Base-by-base conservation (phyloP, 352 stramenopile species). In the Plasmopara muralis region DNA sequence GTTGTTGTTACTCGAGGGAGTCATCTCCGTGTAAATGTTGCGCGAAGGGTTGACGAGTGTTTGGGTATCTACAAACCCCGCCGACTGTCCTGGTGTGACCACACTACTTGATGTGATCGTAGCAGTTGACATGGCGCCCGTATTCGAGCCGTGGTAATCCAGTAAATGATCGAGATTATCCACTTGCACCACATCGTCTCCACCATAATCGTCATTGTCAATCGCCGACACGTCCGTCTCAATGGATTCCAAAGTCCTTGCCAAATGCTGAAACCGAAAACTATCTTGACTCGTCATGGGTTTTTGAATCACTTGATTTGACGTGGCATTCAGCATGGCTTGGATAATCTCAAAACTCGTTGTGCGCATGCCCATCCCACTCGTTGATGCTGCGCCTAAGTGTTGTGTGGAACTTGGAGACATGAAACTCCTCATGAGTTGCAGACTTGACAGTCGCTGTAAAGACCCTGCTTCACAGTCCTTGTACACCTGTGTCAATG, bases 331-430 rank as follows among this genome's bases (percentile, higher is more conserved):
- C 28, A 93, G 72, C 72, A 93, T 93, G 25, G 79, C 80, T 60
- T 93, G 82, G 44, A 93, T 89, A 49, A 93, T 88, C 57, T 93
- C 82, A 34, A 93, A 93, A 53, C 82, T 93, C 33, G 81, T 93
- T 0, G 81, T 93, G 31, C 82, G 77, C 14, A 42, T 75, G 1
- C 78, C 79, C 80, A 90, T 70, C 0, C 62, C 58, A n/a, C 54
- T 45, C 9, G 47, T 39, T 10, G 37, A 16, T 33, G 44, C 18
- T 40, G 37, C 51, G 0, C 33, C 37, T 4, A 42, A 43, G 33
- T 47, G 50, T 3, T 51, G 43, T 1, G 48, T 43, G 16, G 47
- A 35, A 46, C 60, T 69, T 1, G 72, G 64, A 6, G 63, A 66
- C 65, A 90, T 77, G 56, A 93, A 93, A 47, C 60, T 88, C 5